Conservation (phyloP, 2,329 filamentous ascomycete species). For the Allantophomopsis cytisporea region DNA sequence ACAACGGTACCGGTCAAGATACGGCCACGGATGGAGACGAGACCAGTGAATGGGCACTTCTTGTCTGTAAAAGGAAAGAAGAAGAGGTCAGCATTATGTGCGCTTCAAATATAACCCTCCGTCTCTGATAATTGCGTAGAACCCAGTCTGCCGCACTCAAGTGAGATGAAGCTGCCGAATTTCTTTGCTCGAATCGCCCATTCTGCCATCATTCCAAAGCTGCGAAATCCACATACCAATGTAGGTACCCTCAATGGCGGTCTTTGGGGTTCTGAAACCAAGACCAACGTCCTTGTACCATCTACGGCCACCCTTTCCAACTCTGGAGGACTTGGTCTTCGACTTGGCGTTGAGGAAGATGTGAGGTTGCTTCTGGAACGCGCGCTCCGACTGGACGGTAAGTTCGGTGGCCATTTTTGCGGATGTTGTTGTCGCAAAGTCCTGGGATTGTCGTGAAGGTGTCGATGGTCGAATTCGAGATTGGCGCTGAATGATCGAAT, state of each 20-base stretch:
- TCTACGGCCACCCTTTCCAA: constrained; percentile 87
- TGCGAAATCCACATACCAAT: constrained; percentile 66
- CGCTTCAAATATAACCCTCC: background rate
- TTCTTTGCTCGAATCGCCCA: background rate
- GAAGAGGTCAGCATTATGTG: constrained; percentile 9
- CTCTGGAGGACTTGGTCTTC: constrained; percentile 71
- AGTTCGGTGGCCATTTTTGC: constrained; percentile 84
- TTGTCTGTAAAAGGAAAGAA: constrained; percentile 55
- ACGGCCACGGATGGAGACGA: constrained; percentile 99
- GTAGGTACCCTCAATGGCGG: constrained; percentile 96
- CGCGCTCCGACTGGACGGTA: constrained; percentile 99
- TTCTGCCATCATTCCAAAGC: background rate
- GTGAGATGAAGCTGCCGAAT: no score
- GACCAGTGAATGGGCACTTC: constrained; percentile 99
- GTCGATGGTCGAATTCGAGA: constrained; percentile 6
- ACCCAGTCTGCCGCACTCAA: background rate
- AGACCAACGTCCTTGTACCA: constrained; percentile 99
- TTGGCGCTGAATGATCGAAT: background rate
- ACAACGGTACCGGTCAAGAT: constrained; percentile 98
- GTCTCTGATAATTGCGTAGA: background rate
- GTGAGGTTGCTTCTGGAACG: constrained; percentile 99
- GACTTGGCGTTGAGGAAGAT: constrained; percentile 98
- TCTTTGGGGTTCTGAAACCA: constrained; percentile 98
- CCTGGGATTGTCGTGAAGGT: constrained; percentile 7
- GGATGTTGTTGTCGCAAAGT: constrained; percentile 16